A percentile compares a stretch with the other conserved stretches of the same genome.
phyloP scores from a whole-genome alignment of 768 basidiomycete species.

The Hypsizygus marmoreus region DNA sequence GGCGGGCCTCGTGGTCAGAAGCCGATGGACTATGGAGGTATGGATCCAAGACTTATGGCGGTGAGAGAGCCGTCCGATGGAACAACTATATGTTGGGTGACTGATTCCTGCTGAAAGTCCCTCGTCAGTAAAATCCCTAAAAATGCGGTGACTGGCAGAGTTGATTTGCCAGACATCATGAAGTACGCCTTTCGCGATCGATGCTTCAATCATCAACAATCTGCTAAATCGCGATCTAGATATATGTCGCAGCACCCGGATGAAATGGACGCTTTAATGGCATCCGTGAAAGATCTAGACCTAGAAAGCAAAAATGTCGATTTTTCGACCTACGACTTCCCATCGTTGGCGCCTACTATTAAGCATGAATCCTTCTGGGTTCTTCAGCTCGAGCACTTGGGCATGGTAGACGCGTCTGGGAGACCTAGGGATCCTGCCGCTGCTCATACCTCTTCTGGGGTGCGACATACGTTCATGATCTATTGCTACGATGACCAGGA shows the following conservation, averaged over 20 bases:
- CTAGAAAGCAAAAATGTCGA: conserved; percentile 18
- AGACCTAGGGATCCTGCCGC: conserved; percentile 13
- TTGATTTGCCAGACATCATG: conserved; percentile 24
- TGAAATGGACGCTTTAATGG: conserved; percentile 22
- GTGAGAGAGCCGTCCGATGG: conserved; percentile 22
- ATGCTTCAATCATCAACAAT: too few species aligned
- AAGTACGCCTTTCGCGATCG: conserved; percentile 12
- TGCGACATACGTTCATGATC: conserved; percentile 24
- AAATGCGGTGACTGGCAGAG: conserved; percentile 23
- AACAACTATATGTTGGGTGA: conserved; percentile 7
- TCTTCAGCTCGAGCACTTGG: conserved; percentile 31
- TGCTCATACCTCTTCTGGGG: conserved; percentile 18
- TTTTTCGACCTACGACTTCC: conserved; percentile 21
- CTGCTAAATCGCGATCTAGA: conserved; percentile 9
- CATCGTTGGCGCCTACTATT: conserved; percentile 23
- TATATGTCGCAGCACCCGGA: conserved; percentile 26
- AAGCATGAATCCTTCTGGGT: conserved; percentile 32
- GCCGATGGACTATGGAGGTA: neutral
- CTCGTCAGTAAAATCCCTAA: conserved; percentile 22
- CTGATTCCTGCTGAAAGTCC: conserved; percentile 1
- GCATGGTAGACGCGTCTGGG: conserved; percentile 23
- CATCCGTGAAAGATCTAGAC: conserved; percentile 12
- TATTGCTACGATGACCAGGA: conserved; percentile 30
- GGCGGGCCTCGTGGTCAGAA: neutral
- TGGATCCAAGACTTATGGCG: conserved; percentile 24